Conservation (phyloP, 176 grass and related monocot genomes). For the Carex kokanica region DNA sequence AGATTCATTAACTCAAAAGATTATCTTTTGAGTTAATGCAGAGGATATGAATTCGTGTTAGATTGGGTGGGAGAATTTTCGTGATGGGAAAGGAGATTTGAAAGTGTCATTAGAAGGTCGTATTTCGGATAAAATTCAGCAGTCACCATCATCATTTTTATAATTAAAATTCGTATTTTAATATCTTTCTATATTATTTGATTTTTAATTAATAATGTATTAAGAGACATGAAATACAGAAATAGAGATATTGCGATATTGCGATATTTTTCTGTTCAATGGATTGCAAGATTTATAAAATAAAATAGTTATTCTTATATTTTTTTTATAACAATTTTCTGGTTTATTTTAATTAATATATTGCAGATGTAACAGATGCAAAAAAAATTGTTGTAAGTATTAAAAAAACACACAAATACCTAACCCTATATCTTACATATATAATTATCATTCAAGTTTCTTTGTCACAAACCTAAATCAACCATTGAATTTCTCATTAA, state of each 20-base stretch:
- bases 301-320: neutral
- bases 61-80: neutral
- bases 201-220: neutral
- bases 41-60: too few species aligned
- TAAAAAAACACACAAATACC: too few species aligned
- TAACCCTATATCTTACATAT: too few species aligned
- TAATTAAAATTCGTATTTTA: neutral
- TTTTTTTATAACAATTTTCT: neutral
- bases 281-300: neutral
- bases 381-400: too few species aligned
- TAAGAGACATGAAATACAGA: neutral
- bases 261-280: neutral
- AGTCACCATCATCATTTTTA: neutral
- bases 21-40: too few species aligned
- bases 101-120: neutral
- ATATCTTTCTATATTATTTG: neutral
- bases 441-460: too few species aligned
- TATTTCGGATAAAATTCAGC: neutral
- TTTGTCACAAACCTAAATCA: too few species aligned
- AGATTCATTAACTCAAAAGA: too few species aligned
- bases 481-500: too few species aligned
- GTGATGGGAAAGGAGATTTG: neutral
- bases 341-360: neutral
- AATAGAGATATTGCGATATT: neutral
- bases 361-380: neutral